phyloP scores from a whole-genome alignment of 176 grass and related monocot species.

The Triticum turgidum region DNA sequence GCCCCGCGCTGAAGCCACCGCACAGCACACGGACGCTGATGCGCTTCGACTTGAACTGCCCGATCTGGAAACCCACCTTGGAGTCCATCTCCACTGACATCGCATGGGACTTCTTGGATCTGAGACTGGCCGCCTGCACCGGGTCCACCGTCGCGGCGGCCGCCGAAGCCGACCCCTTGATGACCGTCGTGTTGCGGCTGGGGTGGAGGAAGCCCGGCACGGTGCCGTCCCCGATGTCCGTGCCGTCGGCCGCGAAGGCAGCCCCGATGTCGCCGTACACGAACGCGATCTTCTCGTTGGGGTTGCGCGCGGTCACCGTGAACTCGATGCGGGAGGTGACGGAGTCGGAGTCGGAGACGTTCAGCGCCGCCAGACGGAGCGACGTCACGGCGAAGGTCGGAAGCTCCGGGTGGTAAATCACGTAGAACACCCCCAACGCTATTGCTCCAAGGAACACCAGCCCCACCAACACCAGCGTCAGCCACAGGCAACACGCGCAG shows the following conservation, averaged over 20 bases:
- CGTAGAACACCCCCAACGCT: conserved; percentile 77
- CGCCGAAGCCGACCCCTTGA: conserved; percentile 49
- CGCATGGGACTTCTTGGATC: conserved; percentile 54
- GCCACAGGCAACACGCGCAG: conserved; percentile 80
- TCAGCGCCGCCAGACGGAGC: conserved; percentile 62
- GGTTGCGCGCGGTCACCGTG: conserved; percentile 80
- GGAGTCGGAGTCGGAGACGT: conserved; percentile 71
- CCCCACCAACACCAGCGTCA: conserved; percentile 57
- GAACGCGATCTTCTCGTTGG: conserved; percentile 82
- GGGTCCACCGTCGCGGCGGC: conserved; percentile 54
- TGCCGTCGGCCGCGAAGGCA: conserved; percentile 44
- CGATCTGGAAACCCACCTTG: conserved; percentile 81
- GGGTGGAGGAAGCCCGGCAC: conserved; percentile 75
- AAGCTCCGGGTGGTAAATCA: conserved; percentile 73
- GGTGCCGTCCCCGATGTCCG: conserved; percentile 58
- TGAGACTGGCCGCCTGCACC: conserved; percentile 50
- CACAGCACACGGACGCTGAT: conserved; percentile 73
- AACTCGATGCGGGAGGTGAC: conserved; percentile 81
- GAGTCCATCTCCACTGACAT: conserved; percentile 68
- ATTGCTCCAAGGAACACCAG: conserved; percentile 77
- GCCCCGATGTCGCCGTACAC: conserved; percentile 70
- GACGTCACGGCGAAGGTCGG: conserved; percentile 78
- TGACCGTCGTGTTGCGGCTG: conserved; percentile 67
- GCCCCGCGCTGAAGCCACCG: conserved; percentile 44
- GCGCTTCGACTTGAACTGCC: conserved; percentile 64